phyloP scores from a whole-genome alignment of 768 basidiomycete genomes.

The Pholiota microspora region DNA sequence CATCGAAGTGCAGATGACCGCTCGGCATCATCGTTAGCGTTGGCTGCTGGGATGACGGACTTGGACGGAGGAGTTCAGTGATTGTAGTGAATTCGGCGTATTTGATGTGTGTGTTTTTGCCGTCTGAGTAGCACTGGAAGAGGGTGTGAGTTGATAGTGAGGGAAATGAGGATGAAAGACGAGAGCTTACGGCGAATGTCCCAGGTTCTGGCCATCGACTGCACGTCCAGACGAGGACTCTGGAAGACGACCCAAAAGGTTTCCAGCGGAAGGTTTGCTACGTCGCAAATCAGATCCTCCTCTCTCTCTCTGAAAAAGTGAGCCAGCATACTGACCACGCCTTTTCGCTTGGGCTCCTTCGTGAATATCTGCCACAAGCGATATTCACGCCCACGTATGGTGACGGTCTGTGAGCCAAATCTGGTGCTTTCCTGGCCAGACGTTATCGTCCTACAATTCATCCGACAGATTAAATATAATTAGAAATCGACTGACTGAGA shows the following conservation, averaged over 20 bases:
- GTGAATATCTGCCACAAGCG: not conserved
- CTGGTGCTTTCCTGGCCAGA: not conserved
- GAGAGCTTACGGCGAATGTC: not conserved
- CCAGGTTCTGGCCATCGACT: not conserved
- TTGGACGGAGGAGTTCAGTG: not conserved
- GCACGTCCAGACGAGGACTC: not conserved
- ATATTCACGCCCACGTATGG: not conserved
- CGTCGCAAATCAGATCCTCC: not conserved
- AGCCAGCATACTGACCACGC: not conserved
- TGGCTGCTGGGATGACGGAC: not conserved
- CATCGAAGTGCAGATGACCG: constrained; percentile 14
- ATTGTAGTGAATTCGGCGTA: not conserved
- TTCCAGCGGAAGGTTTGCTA: not conserved
- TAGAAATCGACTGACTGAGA: not conserved
- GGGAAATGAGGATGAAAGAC: not conserved
- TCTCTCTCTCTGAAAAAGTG: not conserved
- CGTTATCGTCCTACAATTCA: not conserved
- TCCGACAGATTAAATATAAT: not conserved
- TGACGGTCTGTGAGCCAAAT: not conserved
- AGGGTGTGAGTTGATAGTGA: not conserved
- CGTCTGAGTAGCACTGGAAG: not conserved
- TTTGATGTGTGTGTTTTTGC: not conserved
- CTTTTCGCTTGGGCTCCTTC: not conserved
- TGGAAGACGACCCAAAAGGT: not conserved
- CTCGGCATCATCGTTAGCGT: constrained; percentile 9